Percentiles rank a stretch among this genome's conserved stretches.
Conservation (phyloP, 2,329 filamentous ascomycete genomes). For the Alternaria panax region DNA sequence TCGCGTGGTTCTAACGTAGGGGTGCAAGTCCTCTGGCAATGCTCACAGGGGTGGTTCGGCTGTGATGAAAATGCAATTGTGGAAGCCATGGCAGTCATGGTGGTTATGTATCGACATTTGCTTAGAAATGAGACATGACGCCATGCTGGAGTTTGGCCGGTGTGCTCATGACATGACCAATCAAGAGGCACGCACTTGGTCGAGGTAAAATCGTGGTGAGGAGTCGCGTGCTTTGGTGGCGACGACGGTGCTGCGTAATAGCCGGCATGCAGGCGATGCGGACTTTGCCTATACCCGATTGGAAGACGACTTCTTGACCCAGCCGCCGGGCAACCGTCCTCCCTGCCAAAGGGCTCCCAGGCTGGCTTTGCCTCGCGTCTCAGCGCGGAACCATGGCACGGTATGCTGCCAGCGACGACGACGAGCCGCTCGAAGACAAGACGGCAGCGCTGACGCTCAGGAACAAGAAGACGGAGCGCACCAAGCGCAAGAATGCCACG, state of each 20-base stretch:
- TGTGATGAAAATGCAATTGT: neutral
- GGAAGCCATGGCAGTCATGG: neutral
- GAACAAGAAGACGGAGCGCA: conserved; percentile 63
- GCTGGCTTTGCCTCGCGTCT: neutral
- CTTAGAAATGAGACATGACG: conserved; percentile 39
- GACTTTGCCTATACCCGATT: conserved; percentile 14
- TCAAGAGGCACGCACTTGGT: conserved; percentile 12
- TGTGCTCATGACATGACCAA: conserved; percentile 23
- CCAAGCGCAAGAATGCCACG: conserved; percentile 51
- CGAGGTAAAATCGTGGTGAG: neutral
- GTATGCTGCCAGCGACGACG: conserved; percentile 33
- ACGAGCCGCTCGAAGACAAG: conserved; percentile 59
- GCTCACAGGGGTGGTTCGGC: neutral
- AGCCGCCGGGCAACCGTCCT: too few species aligned
- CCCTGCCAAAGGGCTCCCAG: too few species aligned
- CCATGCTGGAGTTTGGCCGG: conserved; percentile 22
- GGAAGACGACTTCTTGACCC: too few species aligned
- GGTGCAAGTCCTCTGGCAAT: neutral
- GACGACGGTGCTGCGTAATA: conserved; percentile 5
- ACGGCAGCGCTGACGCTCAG: conserved; percentile 58
- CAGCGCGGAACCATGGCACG: conserved; percentile 30
- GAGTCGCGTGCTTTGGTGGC: conserved; percentile 11
- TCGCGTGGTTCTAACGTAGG: neutral
- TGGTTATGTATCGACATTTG: conserved; percentile 25
- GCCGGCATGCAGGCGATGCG: conserved; percentile 3